Percentiles rank a stretch among this genome's conserved stretches.
Evolutionary conservation across 164 flowering plant genomes (phyloP).

Genomic region (Pachysandra terminalis): DNA sequence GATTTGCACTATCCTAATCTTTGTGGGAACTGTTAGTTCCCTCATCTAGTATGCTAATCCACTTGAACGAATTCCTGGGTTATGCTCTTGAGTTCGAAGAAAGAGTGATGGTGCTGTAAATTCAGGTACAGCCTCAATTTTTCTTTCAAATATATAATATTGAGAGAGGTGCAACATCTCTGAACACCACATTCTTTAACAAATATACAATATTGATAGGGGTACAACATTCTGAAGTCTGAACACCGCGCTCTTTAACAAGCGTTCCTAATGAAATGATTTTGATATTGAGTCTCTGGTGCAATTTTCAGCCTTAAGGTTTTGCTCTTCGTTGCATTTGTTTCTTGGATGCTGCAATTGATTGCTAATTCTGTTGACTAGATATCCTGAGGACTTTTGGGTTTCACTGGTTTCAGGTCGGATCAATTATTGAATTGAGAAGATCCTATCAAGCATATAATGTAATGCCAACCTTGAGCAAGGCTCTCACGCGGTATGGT

Average conservation of each 20-base stretch:
- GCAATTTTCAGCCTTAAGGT: neutral
- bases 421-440: constrained; percentile 92
- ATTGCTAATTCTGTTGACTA: neutral
- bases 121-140: too few relatives aligned
- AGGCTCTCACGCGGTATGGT: constrained; percentile 79
- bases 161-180: neutral
- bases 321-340: neutral
- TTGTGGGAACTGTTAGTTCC: too few relatives aligned
- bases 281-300: neutral
- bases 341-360: neutral
- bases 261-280: neutral
- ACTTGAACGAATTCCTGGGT: too few relatives aligned
- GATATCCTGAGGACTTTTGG: neutral
- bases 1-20: too few relatives aligned
- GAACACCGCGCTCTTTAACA: neutral
- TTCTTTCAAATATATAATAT: too few relatives aligned
- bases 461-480: constrained; percentile 90
- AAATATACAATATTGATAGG: too few relatives aligned
- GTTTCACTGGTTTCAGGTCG: constrained; percentile 54
- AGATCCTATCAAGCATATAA: constrained; percentile 98
- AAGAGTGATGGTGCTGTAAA: too few relatives aligned
- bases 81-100: too few relatives aligned
- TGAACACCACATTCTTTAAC: neutral
- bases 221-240: neutral
- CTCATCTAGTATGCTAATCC: too few relatives aligned